phyloP scores from a whole-genome alignment of 179 eudicot species.

The Actinidia arguta region DNA sequence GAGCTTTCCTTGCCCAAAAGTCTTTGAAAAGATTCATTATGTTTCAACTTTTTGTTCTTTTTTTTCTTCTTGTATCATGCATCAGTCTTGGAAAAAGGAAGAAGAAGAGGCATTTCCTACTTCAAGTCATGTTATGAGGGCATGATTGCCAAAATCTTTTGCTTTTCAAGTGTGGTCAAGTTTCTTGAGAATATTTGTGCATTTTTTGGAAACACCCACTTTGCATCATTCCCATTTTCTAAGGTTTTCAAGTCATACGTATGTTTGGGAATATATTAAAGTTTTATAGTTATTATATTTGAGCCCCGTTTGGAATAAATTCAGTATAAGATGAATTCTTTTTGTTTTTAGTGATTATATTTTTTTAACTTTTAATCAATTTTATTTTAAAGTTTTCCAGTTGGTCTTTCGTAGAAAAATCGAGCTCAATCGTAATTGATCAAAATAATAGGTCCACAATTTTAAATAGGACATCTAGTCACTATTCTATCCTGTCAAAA shows the following conservation, averaged over 20 bases:
- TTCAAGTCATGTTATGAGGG: constrained; percentile 28
- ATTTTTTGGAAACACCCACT: constrained; percentile 13
- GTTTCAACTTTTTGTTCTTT: constrained; percentile 37
- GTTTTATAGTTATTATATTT: no score
- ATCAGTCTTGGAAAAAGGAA: constrained; percentile 13
- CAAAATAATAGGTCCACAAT: no score
- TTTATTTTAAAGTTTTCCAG: no score
- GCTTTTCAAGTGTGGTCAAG: constrained; percentile 13
- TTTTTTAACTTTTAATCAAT: no score
- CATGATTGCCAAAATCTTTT: constrained; percentile 29
- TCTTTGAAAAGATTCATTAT: constrained; percentile 61
- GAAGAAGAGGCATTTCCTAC: constrained; percentile 21
- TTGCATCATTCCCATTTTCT: constrained; percentile 24
- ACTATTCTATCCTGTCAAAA: no score
- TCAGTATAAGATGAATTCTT: no score
- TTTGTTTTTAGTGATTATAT: no score
- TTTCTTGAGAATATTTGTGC: constrained; percentile 15
- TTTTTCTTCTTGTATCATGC: neutral
- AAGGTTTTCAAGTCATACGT: constrained; percentile 2
- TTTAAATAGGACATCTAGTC: no score
- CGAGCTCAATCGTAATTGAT: no score
- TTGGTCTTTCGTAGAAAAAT: no score
- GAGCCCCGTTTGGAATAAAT: no score
- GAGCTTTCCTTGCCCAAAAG: constrained; percentile 30
- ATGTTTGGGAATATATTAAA: no score